Evolutionary conservation across 2,329 filamentous ascomycete species (phyloP).

Genomic region (Hymenoscyphus fructigenus): DNA sequence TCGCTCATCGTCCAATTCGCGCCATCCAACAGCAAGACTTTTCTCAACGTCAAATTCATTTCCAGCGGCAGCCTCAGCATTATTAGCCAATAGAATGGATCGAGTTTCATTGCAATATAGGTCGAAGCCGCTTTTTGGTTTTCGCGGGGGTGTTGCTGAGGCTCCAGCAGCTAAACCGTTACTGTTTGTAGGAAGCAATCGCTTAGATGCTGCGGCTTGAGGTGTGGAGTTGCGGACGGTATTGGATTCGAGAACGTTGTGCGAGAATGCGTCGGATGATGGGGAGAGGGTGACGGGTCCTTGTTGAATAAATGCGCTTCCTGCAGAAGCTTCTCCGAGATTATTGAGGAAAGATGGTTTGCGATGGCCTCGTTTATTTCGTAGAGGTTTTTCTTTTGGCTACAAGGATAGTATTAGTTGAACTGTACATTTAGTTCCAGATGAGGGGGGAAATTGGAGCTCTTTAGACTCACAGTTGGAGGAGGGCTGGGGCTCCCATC

Average conservation of each 20-base stretch:
- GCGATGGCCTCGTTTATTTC: conserved; percentile 70
- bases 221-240: conserved; percentile 28
- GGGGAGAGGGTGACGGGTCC: conserved; percentile 48
- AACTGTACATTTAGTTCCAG: conserved; percentile 13
- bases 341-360: conserved; percentile 49
- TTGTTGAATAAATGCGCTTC: conserved; percentile 48
- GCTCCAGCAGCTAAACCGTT: conserved; percentile 37
- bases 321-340: conserved; percentile 40
- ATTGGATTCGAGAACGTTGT: conserved; percentile 43
- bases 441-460: conserved; percentile 12
- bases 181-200: conserved; percentile 23
- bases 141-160: conserved; percentile 11
- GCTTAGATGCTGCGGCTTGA: conserved; percentile 31
- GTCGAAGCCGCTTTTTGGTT: conserved; percentile 32
- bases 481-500: conserved; percentile 79
- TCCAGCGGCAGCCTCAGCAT: conserved; percentile 29
- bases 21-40: conserved; percentile 32
- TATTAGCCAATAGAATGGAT: conserved; percentile 24
- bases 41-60: conserved; percentile 33
- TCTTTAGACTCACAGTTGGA: conserved; percentile 60
- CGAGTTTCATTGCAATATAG: conserved; percentile 33
- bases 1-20: conserved; percentile 23
- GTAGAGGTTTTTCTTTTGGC: conserved; percentile 76
- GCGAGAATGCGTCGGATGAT: conserved; percentile 53
- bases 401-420: conserved; percentile 39